phyloP scores from a whole-genome alignment of 169 alveolate species.

The Babesia ovata region DNA sequence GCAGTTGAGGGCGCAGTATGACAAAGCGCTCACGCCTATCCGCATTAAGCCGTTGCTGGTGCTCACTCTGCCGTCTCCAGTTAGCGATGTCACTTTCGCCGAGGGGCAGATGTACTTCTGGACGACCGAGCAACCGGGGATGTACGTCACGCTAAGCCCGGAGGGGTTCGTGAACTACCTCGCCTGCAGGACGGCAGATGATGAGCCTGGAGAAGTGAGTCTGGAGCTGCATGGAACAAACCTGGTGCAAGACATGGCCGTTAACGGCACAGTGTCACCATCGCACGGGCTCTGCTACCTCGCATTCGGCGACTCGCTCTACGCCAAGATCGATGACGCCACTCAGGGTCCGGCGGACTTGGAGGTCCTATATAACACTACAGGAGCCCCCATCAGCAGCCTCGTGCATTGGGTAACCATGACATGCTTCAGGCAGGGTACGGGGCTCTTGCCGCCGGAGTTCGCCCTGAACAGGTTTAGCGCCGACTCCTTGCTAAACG shows the following conservation, averaged over 20 bases:
- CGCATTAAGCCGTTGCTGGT: constrained; percentile 14
- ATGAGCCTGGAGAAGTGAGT: neutral
- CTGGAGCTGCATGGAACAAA: constrained; percentile 57
- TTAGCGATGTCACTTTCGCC: constrained; percentile 16
- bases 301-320: constrained; percentile 6
- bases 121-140: constrained; percentile 51
- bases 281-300: constrained; percentile 59
- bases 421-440: neutral
- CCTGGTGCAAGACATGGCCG: constrained; percentile 38
- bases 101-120: constrained; percentile 58
- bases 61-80: constrained; percentile 41
- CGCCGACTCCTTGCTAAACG: constrained; percentile 21
- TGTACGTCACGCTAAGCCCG: constrained; percentile 47
- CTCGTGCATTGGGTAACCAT: constrained; percentile 12
- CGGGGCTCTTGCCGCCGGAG: neutral
- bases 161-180: constrained; percentile 57
- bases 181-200: neutral
- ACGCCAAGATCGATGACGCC: neutral
- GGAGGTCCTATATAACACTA: constrained; percentile 1
- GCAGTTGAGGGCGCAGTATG: constrained; percentile 3
- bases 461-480: constrained; percentile 6
- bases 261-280: constrained; percentile 40
- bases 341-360: neutral
- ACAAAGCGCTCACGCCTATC: neutral
- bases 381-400: neutral